Evolutionary conservation across 352 stramenopile species (phyloP).

Genomic region (Phytophthora litchii): DNA sequence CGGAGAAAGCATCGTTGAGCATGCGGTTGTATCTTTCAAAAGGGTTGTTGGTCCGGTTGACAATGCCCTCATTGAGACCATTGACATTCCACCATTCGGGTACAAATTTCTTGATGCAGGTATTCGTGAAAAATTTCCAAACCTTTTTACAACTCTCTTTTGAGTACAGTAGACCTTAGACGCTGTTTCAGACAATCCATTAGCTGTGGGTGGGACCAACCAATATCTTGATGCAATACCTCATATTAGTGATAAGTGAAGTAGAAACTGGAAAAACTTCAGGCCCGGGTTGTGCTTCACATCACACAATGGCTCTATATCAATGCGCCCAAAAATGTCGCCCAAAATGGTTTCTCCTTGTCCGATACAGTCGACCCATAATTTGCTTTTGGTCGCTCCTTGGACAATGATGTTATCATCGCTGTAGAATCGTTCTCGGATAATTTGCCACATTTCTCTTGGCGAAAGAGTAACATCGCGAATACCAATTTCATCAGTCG

Average conservation of each 20-base stretch:
- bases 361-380: slow-evolving; percentile 1
- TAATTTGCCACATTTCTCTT: no score
- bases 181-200: slow-evolving; percentile 7
- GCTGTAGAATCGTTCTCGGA: no score
- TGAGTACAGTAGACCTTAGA: not conserved
- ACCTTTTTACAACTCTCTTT: no score
- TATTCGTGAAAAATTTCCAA: no score
- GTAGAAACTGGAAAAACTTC: slow-evolving; percentile 13
- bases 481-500: no score
- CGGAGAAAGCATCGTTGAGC: no score
- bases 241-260: slow-evolving; percentile 13
- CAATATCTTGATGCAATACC: slow-evolving; percentile 3
- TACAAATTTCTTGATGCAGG: no score
- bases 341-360: slow-evolving; percentile 2
- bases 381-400: no score
- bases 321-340: slow-evolving; percentile 3
- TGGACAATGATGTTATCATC: no score
- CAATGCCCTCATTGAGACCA: not conserved
- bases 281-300: slow-evolving; percentile 1
- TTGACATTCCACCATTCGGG: not conserved
- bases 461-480: no score
- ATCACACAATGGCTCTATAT: slow-evolving; percentile 8
- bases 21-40: not conserved
- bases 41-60: not conserved
- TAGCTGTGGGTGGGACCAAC: slow-evolving; percentile 3